Conservation (phyloP, 495 filamentous ascomycete genomes). For the Neurospora discreta region DNA sequence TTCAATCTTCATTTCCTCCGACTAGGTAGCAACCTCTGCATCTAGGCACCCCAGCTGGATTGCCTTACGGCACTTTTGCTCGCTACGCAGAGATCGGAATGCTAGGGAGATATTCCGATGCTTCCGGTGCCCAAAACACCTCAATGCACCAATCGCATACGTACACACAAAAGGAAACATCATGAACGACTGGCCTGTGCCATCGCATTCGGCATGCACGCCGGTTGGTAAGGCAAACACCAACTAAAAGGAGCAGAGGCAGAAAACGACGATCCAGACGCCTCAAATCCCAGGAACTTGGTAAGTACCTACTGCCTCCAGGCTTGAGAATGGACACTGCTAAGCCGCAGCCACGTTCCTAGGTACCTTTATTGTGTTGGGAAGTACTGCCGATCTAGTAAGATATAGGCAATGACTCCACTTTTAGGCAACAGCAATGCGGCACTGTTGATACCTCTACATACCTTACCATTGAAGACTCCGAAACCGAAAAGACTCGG, state of each 20-base stretch:
- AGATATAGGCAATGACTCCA: not conserved
- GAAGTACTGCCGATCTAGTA: not conserved
- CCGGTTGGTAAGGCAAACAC: not conserved
- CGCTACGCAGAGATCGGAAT: not conserved
- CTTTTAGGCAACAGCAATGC: not conserved
- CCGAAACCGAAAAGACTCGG: not conserved
- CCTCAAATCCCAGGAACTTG: not conserved
- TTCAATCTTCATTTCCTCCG: not conserved
- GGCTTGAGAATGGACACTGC: not conserved
- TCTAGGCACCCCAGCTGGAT: not conserved
- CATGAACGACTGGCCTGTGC: not conserved
- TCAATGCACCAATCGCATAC: not conserved
- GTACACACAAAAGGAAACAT: too few species aligned
- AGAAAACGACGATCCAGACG: not conserved
- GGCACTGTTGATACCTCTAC: not conserved
- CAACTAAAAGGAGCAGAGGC: not conserved
- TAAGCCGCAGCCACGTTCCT: not conserved
- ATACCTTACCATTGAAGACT: too few species aligned
- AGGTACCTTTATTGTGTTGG: not conserved
- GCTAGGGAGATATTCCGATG: not conserved
- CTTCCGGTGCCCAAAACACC: not conserved
- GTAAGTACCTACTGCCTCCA: too few species aligned
- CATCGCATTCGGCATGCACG: too few species aligned
- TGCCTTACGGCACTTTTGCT: not conserved
- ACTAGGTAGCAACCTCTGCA: not conserved